Percentiles rank a stretch among this genome's conserved stretches.
Evolutionary conservation across 140 eudicot species (phyloP).

Genomic region (Stevia rebaudiana): DNA sequence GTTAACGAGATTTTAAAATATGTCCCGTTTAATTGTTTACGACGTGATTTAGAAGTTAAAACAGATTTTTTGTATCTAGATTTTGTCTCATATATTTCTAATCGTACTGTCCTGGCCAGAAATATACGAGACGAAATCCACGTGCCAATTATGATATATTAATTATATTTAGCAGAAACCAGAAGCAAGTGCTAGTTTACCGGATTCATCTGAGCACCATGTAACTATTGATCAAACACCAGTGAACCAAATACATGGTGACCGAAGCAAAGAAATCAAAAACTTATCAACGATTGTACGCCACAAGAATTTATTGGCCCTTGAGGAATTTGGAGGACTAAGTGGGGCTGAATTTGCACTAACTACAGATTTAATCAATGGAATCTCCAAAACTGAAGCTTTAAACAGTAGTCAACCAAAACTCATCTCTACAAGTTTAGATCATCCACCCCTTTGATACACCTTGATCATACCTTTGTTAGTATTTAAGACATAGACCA

Average conservation of each 20-base stretch:
- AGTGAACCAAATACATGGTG: background rate
- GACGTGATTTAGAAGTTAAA: too few relatives aligned
- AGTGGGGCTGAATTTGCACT: conserved; percentile 24
- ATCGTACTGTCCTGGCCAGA: too few relatives aligned
- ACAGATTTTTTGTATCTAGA: too few relatives aligned
- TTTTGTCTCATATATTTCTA: too few relatives aligned
- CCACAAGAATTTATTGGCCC: conserved; percentile 7
- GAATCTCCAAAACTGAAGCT: conserved; percentile 19
- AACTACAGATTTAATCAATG: conserved; percentile 27
- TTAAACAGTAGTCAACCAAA: background rate
- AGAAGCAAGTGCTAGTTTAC: background rate
- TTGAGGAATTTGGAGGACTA: conserved; percentile 26
- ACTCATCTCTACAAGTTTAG: background rate
- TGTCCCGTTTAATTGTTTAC: too few relatives aligned
- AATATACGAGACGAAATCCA: too few relatives aligned
- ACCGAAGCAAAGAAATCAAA: conserved; percentile 15
- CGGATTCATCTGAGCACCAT: conserved; percentile 3
- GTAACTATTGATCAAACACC: background rate
- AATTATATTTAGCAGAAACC: conserved; percentile 16
- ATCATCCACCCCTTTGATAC: too few relatives aligned
- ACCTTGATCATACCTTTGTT: too few relatives aligned
- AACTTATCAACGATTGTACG: conserved; percentile 19
- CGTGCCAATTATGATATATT: too few relatives aligned
- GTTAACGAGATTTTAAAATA: too few relatives aligned
- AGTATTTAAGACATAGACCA: too few relatives aligned